Evolutionary conservation across 225 moss, liverwort and hornwort genomes (phyloP).

Genomic region (Polytrichum commune): DNA sequence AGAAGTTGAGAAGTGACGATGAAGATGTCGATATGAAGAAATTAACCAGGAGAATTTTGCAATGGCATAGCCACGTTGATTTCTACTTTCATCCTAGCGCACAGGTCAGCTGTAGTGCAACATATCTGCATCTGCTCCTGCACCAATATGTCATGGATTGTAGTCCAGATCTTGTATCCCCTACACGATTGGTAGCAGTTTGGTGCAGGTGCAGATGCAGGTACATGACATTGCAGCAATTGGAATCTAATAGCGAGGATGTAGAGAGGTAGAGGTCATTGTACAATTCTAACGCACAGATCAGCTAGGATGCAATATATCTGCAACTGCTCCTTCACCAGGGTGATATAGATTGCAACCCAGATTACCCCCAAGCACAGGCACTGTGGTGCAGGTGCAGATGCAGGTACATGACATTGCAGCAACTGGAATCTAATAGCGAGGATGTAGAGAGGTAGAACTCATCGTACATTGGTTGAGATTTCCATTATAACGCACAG

Average conservation of each 20-base stretch:
- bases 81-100: background rate
- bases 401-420: conserved; percentile 47
- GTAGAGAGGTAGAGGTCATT: no score
- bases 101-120: conserved; percentile 32
- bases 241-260: background rate
- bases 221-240: conserved; percentile 31
- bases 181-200: conserved; percentile 9
- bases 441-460: no score
- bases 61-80: background rate
- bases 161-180: background rate
- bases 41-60: background rate
- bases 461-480: background rate
- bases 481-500: conserved; percentile 1
- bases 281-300: conserved; percentile 1
- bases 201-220: conserved; percentile 62
- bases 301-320: conserved; percentile 33
- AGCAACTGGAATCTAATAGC: background rate
- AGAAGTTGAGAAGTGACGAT: conserved; percentile 14
- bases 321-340: conserved; percentile 57
- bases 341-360: background rate
- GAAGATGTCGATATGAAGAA: no score
- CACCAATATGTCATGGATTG: conserved; percentile 23
- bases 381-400: conserved; percentile 60
- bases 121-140: conserved; percentile 47
- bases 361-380: background rate